Percentiles rank a stretch among this genome's conserved stretches.
Conservation (phyloP, 2,329 filamentous ascomycete genomes). For the Colletotrichum endophyticum region DNA sequence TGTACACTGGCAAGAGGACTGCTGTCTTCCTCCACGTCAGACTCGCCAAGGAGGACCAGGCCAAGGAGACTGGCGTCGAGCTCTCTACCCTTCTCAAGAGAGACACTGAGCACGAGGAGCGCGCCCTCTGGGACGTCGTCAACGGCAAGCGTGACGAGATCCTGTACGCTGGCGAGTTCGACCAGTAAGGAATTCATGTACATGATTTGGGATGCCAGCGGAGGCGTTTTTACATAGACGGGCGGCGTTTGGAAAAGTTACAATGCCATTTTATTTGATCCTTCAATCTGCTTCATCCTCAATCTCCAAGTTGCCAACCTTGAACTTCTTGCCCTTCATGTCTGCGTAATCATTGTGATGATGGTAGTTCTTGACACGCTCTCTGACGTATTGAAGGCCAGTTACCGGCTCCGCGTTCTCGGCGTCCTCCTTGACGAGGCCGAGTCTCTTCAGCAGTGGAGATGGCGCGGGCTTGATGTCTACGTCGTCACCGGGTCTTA, state of each 20-base stretch:
- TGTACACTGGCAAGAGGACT: conserved; percentile 63
- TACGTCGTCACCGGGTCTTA: conserved; percentile 34
- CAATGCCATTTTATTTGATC: background rate
- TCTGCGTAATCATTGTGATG: conserved; percentile 41
- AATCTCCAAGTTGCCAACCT: conserved; percentile 42
- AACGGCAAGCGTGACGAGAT: conserved; percentile 48
- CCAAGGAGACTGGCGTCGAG: conserved; percentile 29
- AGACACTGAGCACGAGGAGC: conserved; percentile 37
- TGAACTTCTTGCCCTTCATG: conserved; percentile 42
- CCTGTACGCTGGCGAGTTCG: conserved; percentile 49
- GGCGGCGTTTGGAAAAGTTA: background rate
- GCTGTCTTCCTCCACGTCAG: conserved; percentile 61
- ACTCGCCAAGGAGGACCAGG: conserved; percentile 44
- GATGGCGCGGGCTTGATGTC: conserved; percentile 33
- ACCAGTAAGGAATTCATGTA: background rate
- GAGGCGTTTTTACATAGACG: background rate
- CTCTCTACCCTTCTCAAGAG: conserved; percentile 26
- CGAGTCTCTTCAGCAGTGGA: conserved; percentile 30
- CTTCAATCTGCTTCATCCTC: conserved; percentile 37
- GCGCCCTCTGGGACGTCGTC: conserved; percentile 50
- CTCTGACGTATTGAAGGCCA: conserved; percentile 43
- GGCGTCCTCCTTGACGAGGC: conserved; percentile 25
- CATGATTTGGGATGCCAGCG: background rate
- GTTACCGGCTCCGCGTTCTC: conserved; percentile 34
- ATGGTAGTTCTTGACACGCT: conserved; percentile 45